Conservation (phyloP, 257 asterid genomes). For the Lantana camara region DNA sequence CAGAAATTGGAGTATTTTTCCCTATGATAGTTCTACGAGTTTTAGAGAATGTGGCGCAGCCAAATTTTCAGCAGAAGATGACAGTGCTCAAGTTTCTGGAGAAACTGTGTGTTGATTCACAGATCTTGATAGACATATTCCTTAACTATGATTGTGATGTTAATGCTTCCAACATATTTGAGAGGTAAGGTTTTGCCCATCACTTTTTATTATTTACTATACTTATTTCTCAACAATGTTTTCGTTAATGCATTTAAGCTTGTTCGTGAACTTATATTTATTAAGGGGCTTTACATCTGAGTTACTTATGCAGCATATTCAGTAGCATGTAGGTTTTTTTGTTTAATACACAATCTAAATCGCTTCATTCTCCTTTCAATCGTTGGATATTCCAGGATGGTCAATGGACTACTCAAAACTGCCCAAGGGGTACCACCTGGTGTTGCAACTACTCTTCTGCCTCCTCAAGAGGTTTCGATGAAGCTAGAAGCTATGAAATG, state of each 20-base stretch:
- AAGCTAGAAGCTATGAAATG: constrained; percentile 96
- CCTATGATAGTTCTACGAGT: constrained; percentile 98
- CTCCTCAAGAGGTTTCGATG: constrained; percentile 84
- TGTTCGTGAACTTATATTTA: constrained; percentile 19
- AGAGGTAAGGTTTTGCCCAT: constrained; percentile 62
- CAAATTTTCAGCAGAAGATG: constrained; percentile 99
- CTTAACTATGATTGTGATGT: constrained; percentile 99
- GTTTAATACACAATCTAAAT: constrained; percentile 21
- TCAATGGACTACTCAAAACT: constrained; percentile 97
- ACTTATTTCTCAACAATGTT: constrained; percentile 14
- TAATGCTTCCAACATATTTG: constrained; percentile 97
- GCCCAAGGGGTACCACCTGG: constrained; percentile 99
- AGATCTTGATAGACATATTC: constrained; percentile 95
- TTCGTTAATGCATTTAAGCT: constrained; percentile 22
- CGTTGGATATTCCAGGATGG: constrained; percentile 65
- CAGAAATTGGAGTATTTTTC: constrained; percentile 97
- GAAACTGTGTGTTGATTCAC: constrained; percentile 90
- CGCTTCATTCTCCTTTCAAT: constrained; percentile 19
- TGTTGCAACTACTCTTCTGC: constrained; percentile 69
- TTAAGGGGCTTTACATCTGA: no score
- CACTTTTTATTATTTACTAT: constrained; percentile 18
- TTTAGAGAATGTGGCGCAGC: constrained; percentile 91
- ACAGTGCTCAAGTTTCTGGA: constrained; percentile 93
- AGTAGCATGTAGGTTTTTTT: not conserved
- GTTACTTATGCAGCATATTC: constrained; percentile 5